Percentiles rank a stretch among this genome's conserved stretches.
phyloP scores from a whole-genome alignment of 305 asterid genomes.

The Fraxinus dipetala region DNA sequence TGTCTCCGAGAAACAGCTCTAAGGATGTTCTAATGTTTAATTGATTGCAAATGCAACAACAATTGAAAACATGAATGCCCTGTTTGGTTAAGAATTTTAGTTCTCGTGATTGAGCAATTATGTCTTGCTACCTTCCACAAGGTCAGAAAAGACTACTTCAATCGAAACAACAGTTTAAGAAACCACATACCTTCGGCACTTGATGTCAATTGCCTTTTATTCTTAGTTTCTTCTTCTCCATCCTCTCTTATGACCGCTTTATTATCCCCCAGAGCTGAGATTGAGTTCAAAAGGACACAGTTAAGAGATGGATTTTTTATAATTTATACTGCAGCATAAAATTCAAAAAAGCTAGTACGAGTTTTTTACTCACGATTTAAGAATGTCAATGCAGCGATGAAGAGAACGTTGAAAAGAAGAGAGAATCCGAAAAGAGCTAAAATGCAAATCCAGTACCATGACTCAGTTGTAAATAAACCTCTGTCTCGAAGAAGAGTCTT shows the following conservation, averaged over 20 bases:
- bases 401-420: neutral
- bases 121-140: neutral
- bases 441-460: constrained; percentile 1
- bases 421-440: neutral
- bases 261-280: constrained; percentile 35
- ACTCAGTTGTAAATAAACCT: neutral
- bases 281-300: neutral
- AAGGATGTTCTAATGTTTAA: neutral
- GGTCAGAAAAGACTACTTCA: neutral
- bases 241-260: constrained; percentile 28
- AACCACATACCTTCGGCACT: constrained; percentile 23
- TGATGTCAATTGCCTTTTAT: constrained; percentile 9
- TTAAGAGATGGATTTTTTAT: neutral
- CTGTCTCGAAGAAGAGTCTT: constrained; percentile 1
- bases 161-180: neutral
- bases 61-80: neutral
- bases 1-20: neutral
- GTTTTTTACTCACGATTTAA: neutral
- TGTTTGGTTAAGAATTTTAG: neutral
- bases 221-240: constrained; percentile 14
- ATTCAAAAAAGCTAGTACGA: neutral
- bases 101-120: neutral
- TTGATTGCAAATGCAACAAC: neutral
- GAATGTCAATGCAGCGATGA: neutral
- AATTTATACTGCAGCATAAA: neutral